Evolutionary conservation across 768 basidiomycete species (phyloP).

Genomic region (Sporobolomyces pararoseus): DNA sequence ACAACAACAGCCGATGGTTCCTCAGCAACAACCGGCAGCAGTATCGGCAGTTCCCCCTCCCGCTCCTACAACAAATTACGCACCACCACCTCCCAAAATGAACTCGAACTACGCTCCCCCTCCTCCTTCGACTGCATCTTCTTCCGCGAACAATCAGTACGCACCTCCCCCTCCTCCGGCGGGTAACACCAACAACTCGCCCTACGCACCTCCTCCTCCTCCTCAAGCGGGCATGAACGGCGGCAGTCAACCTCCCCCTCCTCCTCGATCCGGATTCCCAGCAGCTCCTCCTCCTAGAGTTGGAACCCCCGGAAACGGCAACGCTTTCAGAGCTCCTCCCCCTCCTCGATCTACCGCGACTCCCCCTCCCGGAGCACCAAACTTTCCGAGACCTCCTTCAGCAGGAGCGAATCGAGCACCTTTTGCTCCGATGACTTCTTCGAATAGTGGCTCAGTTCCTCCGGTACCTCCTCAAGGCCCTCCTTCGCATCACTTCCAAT

Average conservation of each 20-base stretch:
- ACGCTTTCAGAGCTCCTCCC: constrained; percentile 32
- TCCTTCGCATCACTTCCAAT: background rate
- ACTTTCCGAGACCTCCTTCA: constrained; percentile 47
- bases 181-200: too few relatives aligned
- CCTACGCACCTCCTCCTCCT: constrained; percentile 10
- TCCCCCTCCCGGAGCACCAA: constrained; percentile 11
- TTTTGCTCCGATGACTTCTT: background rate
- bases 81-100: constrained; percentile 53
- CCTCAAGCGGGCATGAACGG: background rate
- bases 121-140: constrained; percentile 4
- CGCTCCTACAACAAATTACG: constrained; percentile 41
- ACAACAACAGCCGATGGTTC: constrained; percentile 4
- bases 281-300: constrained; percentile 16
- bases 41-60: constrained; percentile 22
- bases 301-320: constrained; percentile 18
- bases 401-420: constrained; percentile 1
- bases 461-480: constrained; percentile 14
- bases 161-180: background rate
- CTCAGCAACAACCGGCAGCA: too few relatives aligned
- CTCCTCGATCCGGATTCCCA: background rate
- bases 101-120: constrained; percentile 13
- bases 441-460: constrained; percentile 19
- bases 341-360: constrained; percentile 20
- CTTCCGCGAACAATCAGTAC: background rate
- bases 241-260: background rate